Base-by-base conservation (phyloP, 1,284 basidiomycete species). In the Rhodotorula mucilaginosa region DNA sequence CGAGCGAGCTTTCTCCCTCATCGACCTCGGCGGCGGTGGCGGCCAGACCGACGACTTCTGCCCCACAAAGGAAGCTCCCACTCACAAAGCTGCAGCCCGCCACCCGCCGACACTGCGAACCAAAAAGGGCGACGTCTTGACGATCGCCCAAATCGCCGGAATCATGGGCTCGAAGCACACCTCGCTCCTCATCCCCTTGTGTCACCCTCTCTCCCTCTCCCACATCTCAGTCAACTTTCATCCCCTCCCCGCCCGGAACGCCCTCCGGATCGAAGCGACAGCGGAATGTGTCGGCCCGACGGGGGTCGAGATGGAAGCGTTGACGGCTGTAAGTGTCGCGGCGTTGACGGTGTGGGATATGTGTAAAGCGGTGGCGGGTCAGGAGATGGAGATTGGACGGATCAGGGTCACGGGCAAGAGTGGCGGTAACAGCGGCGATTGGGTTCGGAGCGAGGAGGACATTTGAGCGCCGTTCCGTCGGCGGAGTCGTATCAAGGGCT, bases 291-390 rank as follows among this genome's bases (percentile, higher is more conserved):
- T 88, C 77, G 90, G 90, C 2, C 88, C 88, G 79, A 93, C 91
- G 8, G 92, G 92, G 0, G 92, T 94, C 34, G 92, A 95, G 83
- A 95, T 95, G 92, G 92, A 95, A 82, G 93, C 92, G n/a, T 80
- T 95, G 69, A 92, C 89, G 31, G 90, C 88, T 29, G 91, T 91
- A 19, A 89, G 87, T 7, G 84, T 89, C n/a, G 89, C 89, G 6
- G 84, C 91, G 57, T 82, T 93, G 72, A 92, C 91, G 1, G 87
- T 93, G 29, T 94, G 92, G 92, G 93, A 94, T 79, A 94, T 94
- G 92, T 84, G 92, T 58, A 94, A 95, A 82, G 90, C 90, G 10
- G 88, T 93, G 2, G 90, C 89, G 5, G 92, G 92, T 26, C 86
- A 86, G 79, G 89, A 91, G 68, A 95, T 93, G 92, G 61, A 72